Base-by-base conservation (phyloP, 306 rosid species). In the Dalbergia cochinchinensis region DNA sequence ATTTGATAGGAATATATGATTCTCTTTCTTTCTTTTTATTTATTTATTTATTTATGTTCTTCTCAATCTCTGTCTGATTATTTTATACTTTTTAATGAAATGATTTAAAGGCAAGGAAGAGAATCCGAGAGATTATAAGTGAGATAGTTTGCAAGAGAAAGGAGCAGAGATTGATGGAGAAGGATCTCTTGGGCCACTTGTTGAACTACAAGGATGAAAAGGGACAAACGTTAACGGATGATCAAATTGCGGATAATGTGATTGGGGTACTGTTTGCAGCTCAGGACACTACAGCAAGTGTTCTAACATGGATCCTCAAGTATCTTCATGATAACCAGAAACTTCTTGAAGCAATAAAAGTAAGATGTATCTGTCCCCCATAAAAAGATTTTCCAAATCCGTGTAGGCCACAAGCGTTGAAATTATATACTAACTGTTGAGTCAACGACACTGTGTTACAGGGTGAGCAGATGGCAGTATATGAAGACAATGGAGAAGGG, bases 221-320 rank as follows among this genome's bases (percentile, higher is more conserved):
- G 60, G 88, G 92, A 5, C 48, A 84, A 51, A 64, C 16, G 6
- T 65, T 91, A 19, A 89, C 47, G 1, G 90, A 88, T 60, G 92
- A 90, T 8, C 92, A 94, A 82, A 90, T 92, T n/a, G 89, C 94
- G n/a, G 98, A 94, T 85, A 94, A 94, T 79, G 83, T 91, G 18
- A 91, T 92, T 66, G 98, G 98, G 48, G 97, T 92, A 12, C 80
- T 94, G 44, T 94, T 94, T 83, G 98, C 98, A 13, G 98, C 98
- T 48, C 97, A 92, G 73, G 98, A 94, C 83, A 94, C 98, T 20
- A 94, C 97, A 42, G 98, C 98, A 7, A 94, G 94, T 87, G 90
- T 76, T 39, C 83, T 92, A 14, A 94, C 98, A 9, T 94, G 98
- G 98, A 88, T 92, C 67, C 97, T 94, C 79, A 94, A 89, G 80